Base-by-base conservation (phyloP, 2,329 filamentous ascomycete species). In the Bipolaris zeicola region DNA sequence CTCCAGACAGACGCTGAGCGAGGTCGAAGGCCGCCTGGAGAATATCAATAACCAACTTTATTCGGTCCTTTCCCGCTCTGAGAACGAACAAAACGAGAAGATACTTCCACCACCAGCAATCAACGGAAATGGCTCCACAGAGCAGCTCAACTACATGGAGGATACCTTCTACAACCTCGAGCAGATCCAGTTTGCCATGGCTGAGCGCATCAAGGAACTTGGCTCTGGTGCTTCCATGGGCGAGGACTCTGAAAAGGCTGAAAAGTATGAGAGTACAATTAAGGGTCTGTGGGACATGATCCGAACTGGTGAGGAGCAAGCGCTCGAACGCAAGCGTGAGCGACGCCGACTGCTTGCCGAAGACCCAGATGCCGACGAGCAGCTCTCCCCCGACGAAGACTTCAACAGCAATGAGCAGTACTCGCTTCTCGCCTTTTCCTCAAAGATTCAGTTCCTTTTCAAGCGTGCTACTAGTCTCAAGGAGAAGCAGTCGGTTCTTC, bases 401-500 rank as follows among this genome's bases (percentile, higher is more conserved):
- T 41, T 41, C 38, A 81, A 85, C 61, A 70, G 79, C 22, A 81
- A 81, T 55, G 87, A 90, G 64, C 66, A 82, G 1, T 96, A 91
- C 77, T 89, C 89, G 1, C 78, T 96, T 3, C 81, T 84, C 20
- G 90, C 88, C 18, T 96, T 98, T 73, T 89, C 87, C 14, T 80
- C 85, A 7, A 91, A 91, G 68, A 87, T 98, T 0, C 89, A 92
- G 67, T 89, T 87, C 78, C 80, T 97, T 4, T 91, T 92, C 70
- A 82, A 83, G 38, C 89, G 91, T 56, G 85, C 91, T n/a, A 89
- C 88, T 16, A 85, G 85, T 18, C 80, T 97, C 34, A 88, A 91
- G 60, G 91, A 96, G 66, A 93, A 98, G 72, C 96, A 96, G 73
- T 86, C 87, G 46, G 93, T 96, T 20, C 83, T 98, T 7, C 89